Evolutionary conservation across 1,284 basidiomycete genomes (phyloP), one percentile per base, ranked within the genome.

Genomic region (Mycena citricolor): DNA sequence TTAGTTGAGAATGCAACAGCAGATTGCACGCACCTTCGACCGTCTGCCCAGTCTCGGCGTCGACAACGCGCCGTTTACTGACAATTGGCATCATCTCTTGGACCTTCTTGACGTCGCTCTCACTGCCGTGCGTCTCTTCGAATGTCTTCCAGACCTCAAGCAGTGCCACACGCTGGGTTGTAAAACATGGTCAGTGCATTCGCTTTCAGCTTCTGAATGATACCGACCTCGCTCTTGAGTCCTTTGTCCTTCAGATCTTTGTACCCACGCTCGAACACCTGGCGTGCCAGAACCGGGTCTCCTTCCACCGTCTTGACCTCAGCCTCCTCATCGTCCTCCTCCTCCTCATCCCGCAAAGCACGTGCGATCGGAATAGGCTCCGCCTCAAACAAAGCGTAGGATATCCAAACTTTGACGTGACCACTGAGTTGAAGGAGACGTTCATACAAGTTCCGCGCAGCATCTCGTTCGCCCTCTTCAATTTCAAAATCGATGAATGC

Each of bases 401-500:
- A 79, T 42, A 90, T 83, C 87, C 87, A 90, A 10, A 90, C 86
- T 69, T 99, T 99, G 66, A 94, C 91, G 63, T 99, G 95, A 1
- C 91, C 90, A 50, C 93, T 97, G 43, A 90, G 75, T 33, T 80
- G 73, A 39, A 97, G 73, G 14, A 99, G 77, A 20, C 94, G 79
- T 68, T 98, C 94, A 65, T 97, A 99, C 42, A 99, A 64, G n/a
- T 76, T 74, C 22, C 94, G 76, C 2, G 90, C 88, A 25, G 81
- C 78, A 52, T 90, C 90, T 45, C 93, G 82, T 59, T 98, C 93
- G 53, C 93, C 89, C 64, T 97, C 93, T 54, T 94, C 92, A 55
- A 92, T 87, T 66, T 95, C 93, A 56, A 94, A 93, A 68, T 99
- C 95, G 68, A 99, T 93, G 66, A 94, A 99, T 4, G 92, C 90